Evolutionary conservation across 257 asterid species (phyloP).

Genomic region (Solanum rostratum): DNA sequence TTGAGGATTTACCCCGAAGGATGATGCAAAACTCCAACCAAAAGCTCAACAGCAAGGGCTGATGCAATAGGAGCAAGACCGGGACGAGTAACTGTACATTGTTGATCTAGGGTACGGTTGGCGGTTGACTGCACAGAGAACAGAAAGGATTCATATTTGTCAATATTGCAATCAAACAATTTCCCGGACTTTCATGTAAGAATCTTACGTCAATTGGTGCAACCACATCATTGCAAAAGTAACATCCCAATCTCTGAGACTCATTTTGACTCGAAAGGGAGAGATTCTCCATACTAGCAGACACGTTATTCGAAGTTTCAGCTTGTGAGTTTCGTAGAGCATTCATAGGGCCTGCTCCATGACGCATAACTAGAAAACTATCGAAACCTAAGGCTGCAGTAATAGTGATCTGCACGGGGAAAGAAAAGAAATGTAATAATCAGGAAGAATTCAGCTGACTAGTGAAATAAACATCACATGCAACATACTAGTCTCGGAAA

Average conservation of each 20-base stretch:
- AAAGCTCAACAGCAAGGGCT: constrained; percentile 86
- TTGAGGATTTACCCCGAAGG: constrained; percentile 52
- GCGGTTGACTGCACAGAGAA: constrained; percentile 59
- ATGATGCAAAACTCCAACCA: constrained; percentile 85
- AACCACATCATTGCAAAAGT: constrained; percentile 92
- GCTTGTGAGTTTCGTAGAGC: constrained; percentile 19
- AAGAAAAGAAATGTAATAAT: background rate
- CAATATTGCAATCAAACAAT: background rate
- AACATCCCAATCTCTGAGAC: constrained; percentile 73
- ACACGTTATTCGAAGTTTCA: constrained; percentile 18
- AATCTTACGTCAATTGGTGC: constrained; percentile 83
- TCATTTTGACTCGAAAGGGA: constrained; percentile 17
- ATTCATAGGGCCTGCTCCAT: constrained; percentile 74
- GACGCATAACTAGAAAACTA: constrained; percentile 96
- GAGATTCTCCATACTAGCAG: constrained; percentile 27
- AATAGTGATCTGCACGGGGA: constrained; percentile 48
- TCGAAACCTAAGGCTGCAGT: constrained; percentile 95
- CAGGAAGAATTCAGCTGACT: background rate
- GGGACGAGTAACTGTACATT: constrained; percentile 97
- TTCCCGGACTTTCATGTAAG: background rate
- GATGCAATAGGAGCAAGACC: constrained; percentile 99
- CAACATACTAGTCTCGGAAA: background rate
- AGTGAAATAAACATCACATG: background rate
- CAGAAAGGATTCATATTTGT: background rate
- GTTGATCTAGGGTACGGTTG: constrained; percentile 95